Base-by-base conservation (phyloP, 495 filamentous ascomycete genomes). In the Aspergillus homomorphus region DNA sequence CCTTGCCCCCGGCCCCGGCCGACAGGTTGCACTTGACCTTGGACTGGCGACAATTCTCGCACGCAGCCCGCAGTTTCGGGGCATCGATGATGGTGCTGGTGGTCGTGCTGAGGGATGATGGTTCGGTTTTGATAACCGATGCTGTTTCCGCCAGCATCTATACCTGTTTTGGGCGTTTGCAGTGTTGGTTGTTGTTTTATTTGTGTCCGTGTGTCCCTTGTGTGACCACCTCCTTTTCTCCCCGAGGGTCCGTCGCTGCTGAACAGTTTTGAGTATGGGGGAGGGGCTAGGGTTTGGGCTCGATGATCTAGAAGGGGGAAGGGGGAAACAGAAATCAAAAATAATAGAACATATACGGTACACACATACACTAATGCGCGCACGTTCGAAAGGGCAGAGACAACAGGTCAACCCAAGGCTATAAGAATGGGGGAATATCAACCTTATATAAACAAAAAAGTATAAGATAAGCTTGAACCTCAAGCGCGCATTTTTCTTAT, bases 21-120 rank as follows among this genome's bases (percentile, higher is more conserved):
- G 73, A 74, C 44, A 77, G 38, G 57, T 76, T 76, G 62, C 76
- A 79, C 63, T 77, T 77, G 38, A 79, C 76, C 58, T 79, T 79
- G 44, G 76, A 79, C 55, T 77, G 76, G 28, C 76, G 65, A 61
- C 76, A 79, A 46, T 75, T 75, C 60, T 79, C 76, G 57, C 76
- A 79, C 15, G 76, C 76, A 23, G 76, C 70, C 61, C 76, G 73
- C 18, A 77, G 73, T 56, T 77, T 76, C 20, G 73, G 72, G 45
- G 64, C 57, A 48, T 72, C 69, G 50, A 65, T 66, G 23, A 57
- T 67, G 51, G 53, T 62, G 57, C 62, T 57, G 45, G 50, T 2
- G 33, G 59, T 30, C 57, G 60, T 58, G 66, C 64, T 15, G 71
- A 63, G 33, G 33, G 26, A 12, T 38, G 33, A 7, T 38, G 33